Percentiles rank a stretch among this genome's conserved stretches.
These are phyloP conservation scores for Aspergillus arachidicola DNA, from an alignment of 2,329 filamentous ascomycete genomes.

Conservation along the genomic window DNA sequence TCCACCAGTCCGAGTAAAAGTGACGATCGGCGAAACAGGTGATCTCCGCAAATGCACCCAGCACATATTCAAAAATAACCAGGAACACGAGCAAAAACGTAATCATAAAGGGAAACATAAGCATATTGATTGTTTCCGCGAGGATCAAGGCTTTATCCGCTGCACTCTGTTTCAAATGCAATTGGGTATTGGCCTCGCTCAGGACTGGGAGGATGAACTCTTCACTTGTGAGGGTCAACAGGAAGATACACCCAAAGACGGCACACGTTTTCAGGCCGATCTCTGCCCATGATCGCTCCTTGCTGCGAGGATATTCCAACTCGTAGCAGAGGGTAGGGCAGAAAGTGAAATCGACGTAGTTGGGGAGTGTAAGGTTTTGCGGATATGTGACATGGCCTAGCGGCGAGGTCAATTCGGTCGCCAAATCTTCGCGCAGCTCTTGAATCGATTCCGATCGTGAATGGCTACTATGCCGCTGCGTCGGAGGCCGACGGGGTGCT, in stretches of 20 bases:
- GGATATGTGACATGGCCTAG: slow-evolving; percentile 90
- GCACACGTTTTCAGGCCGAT: slow-evolving; percentile 84
- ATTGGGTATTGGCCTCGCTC: slow-evolving; percentile 65
- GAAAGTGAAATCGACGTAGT: slow-evolving; percentile 84
- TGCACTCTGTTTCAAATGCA: slow-evolving; percentile 52
- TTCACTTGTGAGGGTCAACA: slow-evolving; percentile 86
- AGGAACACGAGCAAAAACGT: slow-evolving; percentile 94
- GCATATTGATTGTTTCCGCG: slow-evolving; percentile 83
- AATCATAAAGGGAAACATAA: slow-evolving; percentile 97
- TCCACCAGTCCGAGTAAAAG: slow-evolving; percentile 82
- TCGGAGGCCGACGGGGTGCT: slow-evolving; percentile 33
- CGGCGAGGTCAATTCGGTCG: slow-evolving; percentile 86
- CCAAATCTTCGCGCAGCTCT: slow-evolving; percentile 80
- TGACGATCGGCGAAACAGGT: slow-evolving; percentile 90
- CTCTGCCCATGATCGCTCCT: slow-evolving; percentile 74
- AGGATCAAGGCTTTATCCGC: slow-evolving; percentile 77
- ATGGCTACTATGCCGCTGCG: slow-evolving; percentile 18
- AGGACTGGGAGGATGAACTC: slow-evolving; percentile 95
- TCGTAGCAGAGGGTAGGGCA: slow-evolving; percentile 98
- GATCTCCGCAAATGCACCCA: slow-evolving; percentile 93
- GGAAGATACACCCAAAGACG: slow-evolving; percentile 94
- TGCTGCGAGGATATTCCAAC: slow-evolving; percentile 85
- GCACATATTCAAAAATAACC: slow-evolving; percentile 95
- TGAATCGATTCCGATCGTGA: slow-evolving; percentile 58
- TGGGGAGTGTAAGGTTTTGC: slow-evolving; percentile 77